These are phyloP conservation scores for Lepiota brunneoincarnata DNA, from an alignment of 768 basidiomycete species.

Conservation along the genomic window DNA sequence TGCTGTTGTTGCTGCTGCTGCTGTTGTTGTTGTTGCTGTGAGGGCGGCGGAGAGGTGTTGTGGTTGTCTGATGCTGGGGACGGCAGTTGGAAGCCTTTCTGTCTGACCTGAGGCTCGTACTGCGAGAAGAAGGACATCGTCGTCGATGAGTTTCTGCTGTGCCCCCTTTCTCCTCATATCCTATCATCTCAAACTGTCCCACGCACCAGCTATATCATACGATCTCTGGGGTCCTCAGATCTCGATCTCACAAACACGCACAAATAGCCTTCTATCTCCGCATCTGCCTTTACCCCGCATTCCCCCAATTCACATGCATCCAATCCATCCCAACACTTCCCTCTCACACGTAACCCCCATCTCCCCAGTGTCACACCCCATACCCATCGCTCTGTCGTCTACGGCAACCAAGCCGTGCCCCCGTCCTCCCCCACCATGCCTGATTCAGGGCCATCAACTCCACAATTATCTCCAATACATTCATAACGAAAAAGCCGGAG, in stretches of 20 bases:
- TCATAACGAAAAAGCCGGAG: too few species aligned
- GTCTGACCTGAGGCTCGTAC: slow-evolving; percentile 60
- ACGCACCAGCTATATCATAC: slow-evolving; percentile 6
- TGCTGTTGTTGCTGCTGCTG: too few species aligned
- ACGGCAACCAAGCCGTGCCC: neutral
- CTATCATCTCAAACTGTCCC: neutral
- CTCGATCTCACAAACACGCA: neutral
- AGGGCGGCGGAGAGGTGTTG: slow-evolving; percentile 20
- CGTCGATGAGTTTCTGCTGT: neutral
- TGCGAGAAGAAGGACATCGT: slow-evolving; percentile 38
- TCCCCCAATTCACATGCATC: slow-evolving; percentile 5
- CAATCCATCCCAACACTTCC: neutral
- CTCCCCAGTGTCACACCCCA: neutral
- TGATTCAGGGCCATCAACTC: too few species aligned
- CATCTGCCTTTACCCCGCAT: slow-evolving; percentile 7
- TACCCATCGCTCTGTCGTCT: neutral
- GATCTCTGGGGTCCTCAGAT: slow-evolving; percentile 13
- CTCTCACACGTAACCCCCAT: neutral
- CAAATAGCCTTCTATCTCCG: slow-evolving; percentile 10
- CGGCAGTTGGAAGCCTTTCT: slow-evolving; percentile 73
- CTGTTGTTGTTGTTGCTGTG: too few species aligned
- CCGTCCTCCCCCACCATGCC: neutral
- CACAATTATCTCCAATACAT: too few species aligned
- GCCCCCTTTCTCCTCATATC: slow-evolving; percentile 1
- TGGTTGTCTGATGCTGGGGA: slow-evolving; percentile 35